These are phyloP conservation scores for Candida piceae DNA, from an alignment of 805 yeast genomes.

Conservation along the genomic window DNA sequence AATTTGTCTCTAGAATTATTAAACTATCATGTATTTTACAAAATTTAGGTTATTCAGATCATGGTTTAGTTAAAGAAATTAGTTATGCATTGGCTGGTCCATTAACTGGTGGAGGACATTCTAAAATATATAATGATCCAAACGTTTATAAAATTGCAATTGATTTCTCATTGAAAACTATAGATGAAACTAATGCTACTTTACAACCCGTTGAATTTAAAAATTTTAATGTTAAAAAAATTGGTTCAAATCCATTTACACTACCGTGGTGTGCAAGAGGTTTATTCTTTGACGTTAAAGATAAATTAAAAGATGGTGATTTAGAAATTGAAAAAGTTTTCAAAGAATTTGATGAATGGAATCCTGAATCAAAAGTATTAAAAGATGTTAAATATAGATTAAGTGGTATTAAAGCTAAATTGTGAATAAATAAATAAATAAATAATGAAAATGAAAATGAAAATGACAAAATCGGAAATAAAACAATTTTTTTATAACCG, in stretches of 20 bases:
- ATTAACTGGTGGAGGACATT: slow-evolving; percentile 93
- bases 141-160: slow-evolving; percentile 80
- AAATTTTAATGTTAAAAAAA: slow-evolving; percentile 55
- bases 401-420: slow-evolving; percentile 31
- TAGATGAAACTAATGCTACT: slow-evolving; percentile 4
- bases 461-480: too few relatives aligned
- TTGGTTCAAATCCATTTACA: slow-evolving; percentile 76
- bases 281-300: slow-evolving; percentile 49
- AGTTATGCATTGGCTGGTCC: slow-evolving; percentile 82
- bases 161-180: slow-evolving; percentile 68
- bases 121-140: slow-evolving; percentile 78
- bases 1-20: slow-evolving; percentile 70
- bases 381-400: slow-evolving; percentile 71
- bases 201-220: slow-evolving; percentile 23
- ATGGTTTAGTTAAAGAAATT: slow-evolving; percentile 79
- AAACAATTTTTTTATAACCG: too few relatives aligned
- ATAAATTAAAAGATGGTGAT: slow-evolving; percentile 36
- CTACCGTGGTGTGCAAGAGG: slow-evolving; percentile 94
- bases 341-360: slow-evolving; percentile 77
- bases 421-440: too few relatives aligned
- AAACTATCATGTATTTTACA: slow-evolving; percentile 68
- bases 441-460: too few relatives aligned
- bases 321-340: slow-evolving; percentile 57
- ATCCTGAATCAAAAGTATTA: slow-evolving; percentile 74
- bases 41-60: slow-evolving; percentile 77